These are phyloP conservation scores for Pisolithus orientalis DNA, from an alignment of 768 basidiomycete species.

Conservation along the genomic window DNA sequence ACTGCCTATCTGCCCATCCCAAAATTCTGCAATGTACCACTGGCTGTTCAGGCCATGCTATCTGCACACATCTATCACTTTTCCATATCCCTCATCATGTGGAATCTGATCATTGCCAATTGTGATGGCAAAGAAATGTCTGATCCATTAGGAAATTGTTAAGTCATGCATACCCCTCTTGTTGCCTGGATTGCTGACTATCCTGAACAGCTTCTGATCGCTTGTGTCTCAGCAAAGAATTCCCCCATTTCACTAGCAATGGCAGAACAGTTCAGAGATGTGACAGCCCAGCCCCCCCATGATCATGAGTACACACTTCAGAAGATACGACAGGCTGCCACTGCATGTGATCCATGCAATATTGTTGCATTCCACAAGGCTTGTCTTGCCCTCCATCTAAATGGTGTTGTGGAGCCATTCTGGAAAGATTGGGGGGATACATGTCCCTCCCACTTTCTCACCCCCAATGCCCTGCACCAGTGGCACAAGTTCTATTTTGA, in stretches of 20 bases:
- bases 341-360: too few species aligned
- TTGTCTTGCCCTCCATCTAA: too few species aligned
- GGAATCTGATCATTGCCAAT: slow-evolving; percentile 24
- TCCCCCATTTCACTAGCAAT: slow-evolving; percentile 11
- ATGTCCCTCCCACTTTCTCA: too few species aligned
- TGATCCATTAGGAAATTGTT: slow-evolving; percentile 10
- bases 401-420: too few species aligned
- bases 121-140: slow-evolving; percentile 21
- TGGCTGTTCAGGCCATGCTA: slow-evolving; percentile 21
- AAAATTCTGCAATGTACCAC: slow-evolving; percentile 16
- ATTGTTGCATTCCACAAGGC: too few species aligned
- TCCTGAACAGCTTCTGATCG: slow-evolving; percentile 13
- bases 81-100: slow-evolving; percentile 24
- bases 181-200: slow-evolving; percentile 14
- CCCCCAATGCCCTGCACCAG: too few species aligned
- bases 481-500: too few species aligned
- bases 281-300: too few species aligned
- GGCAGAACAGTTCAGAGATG: slow-evolving; percentile 6
- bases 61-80: slow-evolving; percentile 22
- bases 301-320: too few species aligned
- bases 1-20: slow-evolving; percentile 27
- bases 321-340: too few species aligned
- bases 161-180: slow-evolving; percentile 7
- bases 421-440: too few species aligned
- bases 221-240: slow-evolving; percentile 4